Evolutionary conservation across 345 rosid genomes (phyloP).

Genomic region (Aurinia saxatilis): DNA sequence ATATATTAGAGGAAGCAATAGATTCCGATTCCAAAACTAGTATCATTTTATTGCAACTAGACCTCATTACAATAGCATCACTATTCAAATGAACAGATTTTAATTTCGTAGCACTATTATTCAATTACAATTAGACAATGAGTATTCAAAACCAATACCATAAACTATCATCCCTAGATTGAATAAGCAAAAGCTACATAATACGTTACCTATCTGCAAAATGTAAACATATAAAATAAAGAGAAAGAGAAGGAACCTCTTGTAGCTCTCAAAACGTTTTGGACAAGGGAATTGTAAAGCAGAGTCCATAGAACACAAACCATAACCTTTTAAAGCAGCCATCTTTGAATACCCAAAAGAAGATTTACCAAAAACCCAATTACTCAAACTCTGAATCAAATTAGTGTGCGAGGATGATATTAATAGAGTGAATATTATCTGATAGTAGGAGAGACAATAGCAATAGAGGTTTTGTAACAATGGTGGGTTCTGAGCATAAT

Average conservation of each 20-base stretch:
- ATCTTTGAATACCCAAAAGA: conserved; percentile 10
- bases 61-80: background rate
- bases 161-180: conserved; percentile 1
- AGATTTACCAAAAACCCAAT: background rate
- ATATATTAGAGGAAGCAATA: background rate
- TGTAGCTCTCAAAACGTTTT: conserved; percentile 20
- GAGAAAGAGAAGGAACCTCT: conserved; percentile 37
- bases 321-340: conserved; percentile 44
- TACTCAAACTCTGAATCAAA: background rate
- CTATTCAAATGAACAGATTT: background rate
- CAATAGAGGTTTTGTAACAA: background rate
- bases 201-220: background rate
- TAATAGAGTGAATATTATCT: background rate
- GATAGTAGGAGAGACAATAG: background rate
- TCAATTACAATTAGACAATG: background rate
- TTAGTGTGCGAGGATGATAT: background rate
- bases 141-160: background rate
- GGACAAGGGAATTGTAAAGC: conserved; percentile 35
- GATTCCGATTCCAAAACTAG: background rate
- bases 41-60: background rate
- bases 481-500: conserved; percentile 10
- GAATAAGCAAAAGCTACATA: background rate
- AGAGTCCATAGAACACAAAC: conserved; percentile 40
- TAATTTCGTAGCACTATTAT: background rate
- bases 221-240: background rate